Evolutionary conservation across 805 yeast genomes (phyloP).

Genomic region (Komagataella pastoris): DNA sequence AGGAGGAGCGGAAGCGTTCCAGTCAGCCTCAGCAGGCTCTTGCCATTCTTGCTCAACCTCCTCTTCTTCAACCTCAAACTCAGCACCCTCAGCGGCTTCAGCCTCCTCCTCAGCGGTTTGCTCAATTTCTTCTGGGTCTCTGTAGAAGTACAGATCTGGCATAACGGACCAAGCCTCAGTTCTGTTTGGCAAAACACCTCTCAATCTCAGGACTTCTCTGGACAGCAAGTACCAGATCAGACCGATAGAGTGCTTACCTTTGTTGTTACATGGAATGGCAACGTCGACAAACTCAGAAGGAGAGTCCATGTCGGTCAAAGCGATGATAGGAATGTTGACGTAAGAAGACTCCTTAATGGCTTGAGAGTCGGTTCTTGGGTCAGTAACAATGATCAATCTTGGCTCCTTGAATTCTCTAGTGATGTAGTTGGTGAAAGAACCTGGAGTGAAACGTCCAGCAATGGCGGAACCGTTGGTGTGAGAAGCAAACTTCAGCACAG

Average conservation of each 20-base stretch:
- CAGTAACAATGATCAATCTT: conserved; percentile 97
- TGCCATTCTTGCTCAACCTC: conserved; percentile 40
- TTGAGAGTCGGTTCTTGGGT: conserved; percentile 99
- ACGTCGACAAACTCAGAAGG: conserved; percentile 98
- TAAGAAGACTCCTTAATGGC: conserved; percentile 99
- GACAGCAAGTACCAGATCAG: conserved; percentile 99
- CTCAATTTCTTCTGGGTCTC: conserved; percentile 98
- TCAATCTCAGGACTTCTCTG: conserved; percentile 97
- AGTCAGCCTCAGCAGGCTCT: conserved; percentile 57
- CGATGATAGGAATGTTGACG: conserved; percentile 99
- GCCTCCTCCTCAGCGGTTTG: conserved; percentile 48
- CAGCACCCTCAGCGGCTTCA: conserved; percentile 52
- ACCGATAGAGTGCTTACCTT: conserved; percentile 99
- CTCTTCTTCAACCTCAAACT: conserved; percentile 51
- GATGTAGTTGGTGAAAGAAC: conserved; percentile 99
- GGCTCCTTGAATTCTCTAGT: conserved; percentile 99
- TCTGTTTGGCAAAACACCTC: conserved; percentile 97
- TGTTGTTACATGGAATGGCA: conserved; percentile 99
- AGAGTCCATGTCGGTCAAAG: conserved; percentile 96
- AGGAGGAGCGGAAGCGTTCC: conserved; percentile 43
- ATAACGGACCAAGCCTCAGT: conserved; percentile 95
- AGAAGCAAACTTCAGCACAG: conserved; percentile 97
- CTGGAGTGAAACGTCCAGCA: conserved; percentile 99
- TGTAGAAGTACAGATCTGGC: conserved; percentile 99
- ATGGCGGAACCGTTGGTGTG: conserved; percentile 99